These are phyloP conservation scores for Scenedesmus sp. DNA, from an alignment of 163 green algal species.

Conservation along the genomic window DNA sequence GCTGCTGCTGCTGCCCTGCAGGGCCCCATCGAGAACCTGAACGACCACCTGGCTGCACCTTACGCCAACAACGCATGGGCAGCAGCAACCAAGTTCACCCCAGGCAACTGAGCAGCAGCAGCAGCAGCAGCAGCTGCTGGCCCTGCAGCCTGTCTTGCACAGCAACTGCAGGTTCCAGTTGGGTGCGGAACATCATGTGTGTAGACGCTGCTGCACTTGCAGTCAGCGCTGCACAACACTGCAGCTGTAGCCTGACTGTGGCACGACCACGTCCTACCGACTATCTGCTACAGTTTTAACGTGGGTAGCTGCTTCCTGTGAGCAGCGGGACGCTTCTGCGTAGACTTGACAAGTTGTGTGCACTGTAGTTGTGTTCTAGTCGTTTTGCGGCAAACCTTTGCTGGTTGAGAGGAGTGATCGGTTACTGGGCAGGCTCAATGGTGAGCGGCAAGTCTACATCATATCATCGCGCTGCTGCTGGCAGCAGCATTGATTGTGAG, in stretches of 20 bases:
- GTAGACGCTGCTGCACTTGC: background rate
- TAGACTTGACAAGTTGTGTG: background rate
- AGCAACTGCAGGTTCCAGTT: too few species aligned
- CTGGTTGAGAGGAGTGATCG: too few species aligned
- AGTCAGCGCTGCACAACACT: background rate
- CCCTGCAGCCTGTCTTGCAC: background rate
- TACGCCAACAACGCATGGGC: conserved; percentile 70
- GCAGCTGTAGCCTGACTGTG: background rate
- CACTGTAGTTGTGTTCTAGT: too few species aligned
- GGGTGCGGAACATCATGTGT: background rate
- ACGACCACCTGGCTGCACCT: conserved; percentile 73
- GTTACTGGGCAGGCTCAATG: too few species aligned
- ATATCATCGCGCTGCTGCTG: too few species aligned
- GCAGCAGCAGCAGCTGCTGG: background rate
- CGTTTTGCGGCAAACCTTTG: too few species aligned
- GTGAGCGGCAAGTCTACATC: too few species aligned
- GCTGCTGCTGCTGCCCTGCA: conserved; percentile 62
- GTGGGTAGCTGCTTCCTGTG: too few species aligned
- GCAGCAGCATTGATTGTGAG: too few species aligned
- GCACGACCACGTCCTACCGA: too few species aligned
- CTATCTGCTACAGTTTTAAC: too few species aligned
- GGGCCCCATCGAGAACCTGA: conserved; percentile 74
- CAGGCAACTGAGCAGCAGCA: conserved; percentile 27
- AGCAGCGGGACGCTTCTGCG: background rate
- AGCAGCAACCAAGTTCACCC: conserved; percentile 76